Evolutionary conservation across 805 yeast species (phyloP).

Genomic region (Saccharomyces mikatae): DNA sequence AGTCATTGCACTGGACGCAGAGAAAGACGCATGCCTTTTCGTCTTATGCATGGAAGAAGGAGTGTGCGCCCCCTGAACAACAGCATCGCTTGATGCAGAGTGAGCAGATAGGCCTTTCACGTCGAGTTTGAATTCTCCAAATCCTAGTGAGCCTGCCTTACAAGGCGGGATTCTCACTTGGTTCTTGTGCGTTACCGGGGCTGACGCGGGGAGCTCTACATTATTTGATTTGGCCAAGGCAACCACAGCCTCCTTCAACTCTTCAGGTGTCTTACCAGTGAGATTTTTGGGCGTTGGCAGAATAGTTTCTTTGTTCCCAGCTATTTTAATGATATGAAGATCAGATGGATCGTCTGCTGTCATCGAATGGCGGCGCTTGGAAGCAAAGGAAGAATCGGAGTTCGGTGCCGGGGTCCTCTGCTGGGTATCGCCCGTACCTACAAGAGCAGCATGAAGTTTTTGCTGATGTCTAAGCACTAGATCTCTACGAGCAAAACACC

Average conservation of each 20-base stretch:
- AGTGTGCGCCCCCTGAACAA: not conserved
- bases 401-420: not conserved
- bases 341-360: slow-evolving; percentile 18
- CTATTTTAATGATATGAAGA: slow-evolving; percentile 31
- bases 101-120: not conserved
- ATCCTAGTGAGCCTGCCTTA: not conserved
- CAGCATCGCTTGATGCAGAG: not conserved
- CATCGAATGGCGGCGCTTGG: not conserved
- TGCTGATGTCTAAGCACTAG: slow-evolving; percentile 89
- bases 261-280: slow-evolving; percentile 15
- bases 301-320: slow-evolving; percentile 34
- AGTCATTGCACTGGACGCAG: slow-evolving; percentile 33
- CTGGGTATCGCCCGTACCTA: slow-evolving; percentile 10
- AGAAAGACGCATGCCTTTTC: slow-evolving; percentile 36
- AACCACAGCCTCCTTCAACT: slow-evolving; percentile 23
- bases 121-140: not conserved
- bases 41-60: slow-evolving; percentile 12
- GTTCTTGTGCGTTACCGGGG: not conserved
- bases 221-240: not conserved
- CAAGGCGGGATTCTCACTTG: not conserved
- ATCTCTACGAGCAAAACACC: slow-evolving; percentile 89
- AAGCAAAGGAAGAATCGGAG: not conserved
- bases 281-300: slow-evolving; percentile 27
- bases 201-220: not conserved
- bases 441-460: slow-evolving; percentile 61